phyloP scores from a whole-genome alignment of 2,329 filamentous ascomycete genomes.

The Aspergillus unguis region DNA sequence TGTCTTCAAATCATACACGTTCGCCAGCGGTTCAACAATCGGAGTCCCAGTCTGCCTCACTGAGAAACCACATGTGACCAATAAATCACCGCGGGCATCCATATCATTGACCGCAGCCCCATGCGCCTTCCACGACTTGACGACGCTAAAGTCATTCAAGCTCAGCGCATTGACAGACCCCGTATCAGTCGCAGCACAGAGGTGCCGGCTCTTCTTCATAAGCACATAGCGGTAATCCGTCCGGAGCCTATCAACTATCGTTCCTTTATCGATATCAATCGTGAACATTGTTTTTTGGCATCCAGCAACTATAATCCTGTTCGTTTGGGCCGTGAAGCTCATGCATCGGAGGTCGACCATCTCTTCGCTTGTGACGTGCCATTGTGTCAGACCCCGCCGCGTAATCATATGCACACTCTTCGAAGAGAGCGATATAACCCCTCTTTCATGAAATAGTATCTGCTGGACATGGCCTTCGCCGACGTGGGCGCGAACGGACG shows the following conservation, averaged over 20 bases:
- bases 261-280: slow-evolving; percentile 68
- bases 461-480: slow-evolving; percentile 79
- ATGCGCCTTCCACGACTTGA: slow-evolving; percentile 89
- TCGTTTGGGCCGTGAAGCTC: slow-evolving; percentile 87
- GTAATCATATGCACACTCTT: slow-evolving; percentile 85
- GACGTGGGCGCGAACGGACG: slow-evolving; percentile 78
- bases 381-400: slow-evolving; percentile 76
- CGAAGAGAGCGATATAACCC: slow-evolving; percentile 78
- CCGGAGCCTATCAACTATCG: slow-evolving; percentile 67
- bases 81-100: slow-evolving; percentile 92
- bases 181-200: slow-evolving; percentile 82
- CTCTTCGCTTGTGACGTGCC: slow-evolving; percentile 75
- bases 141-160: slow-evolving; percentile 68
- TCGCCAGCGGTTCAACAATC: slow-evolving; percentile 87
- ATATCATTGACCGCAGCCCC: slow-evolving; percentile 89
- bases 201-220: slow-evolving; percentile 84
- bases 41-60: slow-evolving; percentile 73
- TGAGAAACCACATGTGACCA: slow-evolving; percentile 93
- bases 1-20: slow-evolving; percentile 93
- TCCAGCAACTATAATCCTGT: slow-evolving; percentile 82
- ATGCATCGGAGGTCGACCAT: slow-evolving; percentile 91
- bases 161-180: slow-evolving; percentile 86
- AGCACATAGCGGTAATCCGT: slow-evolving; percentile 78
- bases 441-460: slow-evolving; percentile 85
- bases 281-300: slow-evolving; percentile 82